Base-by-base conservation (phyloP, 306 rosid species). In the Dryas alaskensis region DNA sequence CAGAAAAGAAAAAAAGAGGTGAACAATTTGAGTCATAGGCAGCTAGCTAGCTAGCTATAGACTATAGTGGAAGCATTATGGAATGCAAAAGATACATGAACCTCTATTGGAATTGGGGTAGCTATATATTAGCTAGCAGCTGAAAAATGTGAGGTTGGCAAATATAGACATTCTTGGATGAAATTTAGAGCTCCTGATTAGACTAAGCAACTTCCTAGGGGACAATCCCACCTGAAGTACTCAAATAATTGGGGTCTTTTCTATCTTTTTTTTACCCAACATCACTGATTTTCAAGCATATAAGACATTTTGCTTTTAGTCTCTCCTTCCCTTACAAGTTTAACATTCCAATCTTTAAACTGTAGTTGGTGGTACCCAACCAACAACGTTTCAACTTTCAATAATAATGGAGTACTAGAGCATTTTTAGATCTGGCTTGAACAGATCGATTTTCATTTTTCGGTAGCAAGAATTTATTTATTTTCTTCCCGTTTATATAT, bases 201-300 rank as follows among this genome's bases (percentile, higher is more conserved):
- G 84, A 79, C 88, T 8, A 65, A 76, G 55, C 75, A 81, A 79
- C 80, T 73, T 79, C 31, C 59, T 22, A 17, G 86, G 87, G 76
- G 81, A 81, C 83, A 84, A 13, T 10, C 69, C 67, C 88, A 84
- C 79, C 65, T 81, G 81, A 70, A 78, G 68, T 62, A 66, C 37
- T 31, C 37, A 67, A 40, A 55, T 22, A 48, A 46, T 53, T 49
- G 75, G 66, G 45, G 63, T 47, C 80, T 55, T 37, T 16, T 19
- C 43, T 69, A 55, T 47, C 80, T 80, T 55, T 37, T 16, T 19
- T 52, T 69, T 3, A 5, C 59, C 19, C 46, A 37, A 3, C 53
- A 17, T 37, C 73, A 52, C 60, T 59, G 22, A 19, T 13, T 44
- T 45, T 57, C 45, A 37, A 44, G 66, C 75, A 44, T 12, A 14